These are phyloP conservation scores for Beauveria asiatica DNA, from an alignment of 2,329 filamentous ascomycete species.

Conservation along the genomic window DNA sequence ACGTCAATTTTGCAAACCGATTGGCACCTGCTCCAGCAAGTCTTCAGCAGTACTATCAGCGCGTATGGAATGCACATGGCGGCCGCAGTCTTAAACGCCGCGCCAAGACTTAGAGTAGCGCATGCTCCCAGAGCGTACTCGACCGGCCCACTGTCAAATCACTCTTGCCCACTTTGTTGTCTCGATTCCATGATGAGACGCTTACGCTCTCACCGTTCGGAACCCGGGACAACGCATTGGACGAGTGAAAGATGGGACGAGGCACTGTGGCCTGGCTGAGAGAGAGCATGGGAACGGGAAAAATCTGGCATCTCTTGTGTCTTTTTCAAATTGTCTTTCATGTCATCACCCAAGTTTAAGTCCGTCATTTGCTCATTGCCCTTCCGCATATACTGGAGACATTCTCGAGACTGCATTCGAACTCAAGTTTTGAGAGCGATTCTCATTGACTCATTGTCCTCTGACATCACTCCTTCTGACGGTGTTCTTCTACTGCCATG, in stretches of 20 bases:
- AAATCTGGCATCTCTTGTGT: neutral
- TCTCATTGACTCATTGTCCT: neutral
- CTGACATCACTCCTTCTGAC: neutral
- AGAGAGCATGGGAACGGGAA: neutral
- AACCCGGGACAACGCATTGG: neutral
- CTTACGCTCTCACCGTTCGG: neutral
- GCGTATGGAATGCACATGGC: neutral
- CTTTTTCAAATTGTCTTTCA: neutral
- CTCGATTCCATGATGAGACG: neutral
- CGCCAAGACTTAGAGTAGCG: neutral
- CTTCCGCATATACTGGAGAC: neutral
- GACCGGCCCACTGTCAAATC: neutral
- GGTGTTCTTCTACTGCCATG: neutral
- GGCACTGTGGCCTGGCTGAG: neutral
- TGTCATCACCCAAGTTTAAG: neutral
- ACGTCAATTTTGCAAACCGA: neutral
- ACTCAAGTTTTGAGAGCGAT: neutral
- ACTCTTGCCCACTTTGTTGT: neutral
- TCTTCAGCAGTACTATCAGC: slow-evolving; percentile 1
- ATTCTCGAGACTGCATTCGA: neutral
- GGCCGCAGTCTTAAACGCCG: neutral
- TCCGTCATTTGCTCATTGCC: neutral
- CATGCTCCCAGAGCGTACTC: neutral
- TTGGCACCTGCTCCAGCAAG: slow-evolving; percentile 1
- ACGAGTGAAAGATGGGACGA: neutral